Evolutionary conservation across 2,329 filamentous ascomycete species (phyloP).

Genomic region (Microdochium nivale): DNA sequence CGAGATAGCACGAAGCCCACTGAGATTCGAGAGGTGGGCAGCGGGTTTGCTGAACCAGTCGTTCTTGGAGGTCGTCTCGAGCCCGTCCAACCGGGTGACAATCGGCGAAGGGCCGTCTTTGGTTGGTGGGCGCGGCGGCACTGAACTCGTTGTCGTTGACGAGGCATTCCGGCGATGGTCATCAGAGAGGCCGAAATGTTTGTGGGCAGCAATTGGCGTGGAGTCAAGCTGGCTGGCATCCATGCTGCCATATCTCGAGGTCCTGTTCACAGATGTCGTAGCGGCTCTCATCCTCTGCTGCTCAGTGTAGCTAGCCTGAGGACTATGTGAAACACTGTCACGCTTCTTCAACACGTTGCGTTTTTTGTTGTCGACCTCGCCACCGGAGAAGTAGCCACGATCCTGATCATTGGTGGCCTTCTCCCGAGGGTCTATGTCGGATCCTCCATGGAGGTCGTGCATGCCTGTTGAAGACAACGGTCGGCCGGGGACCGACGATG

Average conservation of each 20-base stretch:
- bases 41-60: conserved; percentile 51
- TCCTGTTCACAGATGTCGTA: conserved; percentile 54
- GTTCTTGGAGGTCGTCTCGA: conserved; percentile 17
- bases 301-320: conserved; percentile 69
- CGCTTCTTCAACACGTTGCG: conserved; percentile 78
- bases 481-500: conserved; percentile 27
- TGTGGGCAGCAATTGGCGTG: conserved; percentile 51
- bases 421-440: conserved; percentile 33
- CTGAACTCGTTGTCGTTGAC: conserved; percentile 46
- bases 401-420: conserved; percentile 50
- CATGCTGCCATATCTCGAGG: conserved; percentile 71
- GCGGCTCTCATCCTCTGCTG: conserved; percentile 61
- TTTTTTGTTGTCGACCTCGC: conserved; percentile 68
- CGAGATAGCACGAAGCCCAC: conserved; percentile 75
- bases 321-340: conserved; percentile 53
- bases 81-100: conserved; percentile 49
- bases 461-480: conserved; percentile 46
- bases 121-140: conserved; percentile 38
- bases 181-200: conserved; percentile 53
- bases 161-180: conserved; percentile 54
- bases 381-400: conserved; percentile 87
- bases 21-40: conserved; percentile 40
- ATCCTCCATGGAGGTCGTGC: conserved; percentile 32
- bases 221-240: conserved; percentile 59
- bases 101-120: conserved; percentile 47